These are phyloP conservation scores for Mytilinidion resinicola DNA, from an alignment of 495 filamentous ascomycete species.

Conservation along the genomic window DNA sequence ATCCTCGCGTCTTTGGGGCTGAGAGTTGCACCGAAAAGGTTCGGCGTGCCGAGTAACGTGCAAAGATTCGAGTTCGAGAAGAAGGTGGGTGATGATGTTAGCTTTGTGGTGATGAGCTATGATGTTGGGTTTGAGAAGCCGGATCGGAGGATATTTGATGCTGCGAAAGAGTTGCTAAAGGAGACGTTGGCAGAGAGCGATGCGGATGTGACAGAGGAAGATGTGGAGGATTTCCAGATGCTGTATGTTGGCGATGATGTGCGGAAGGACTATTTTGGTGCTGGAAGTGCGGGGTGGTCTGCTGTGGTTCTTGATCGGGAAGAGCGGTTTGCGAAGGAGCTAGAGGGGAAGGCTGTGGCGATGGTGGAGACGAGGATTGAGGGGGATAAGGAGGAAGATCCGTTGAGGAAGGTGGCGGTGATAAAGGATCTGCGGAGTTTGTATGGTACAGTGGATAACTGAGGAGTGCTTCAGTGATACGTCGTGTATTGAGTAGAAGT, in stretches of 20 bases:
- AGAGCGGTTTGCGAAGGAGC: not conserved
- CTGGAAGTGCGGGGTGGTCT: constrained; percentile 58
- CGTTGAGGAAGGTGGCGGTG: constrained; percentile 2
- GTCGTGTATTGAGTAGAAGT: not conserved
- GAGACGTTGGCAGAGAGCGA: constrained; percentile 12
- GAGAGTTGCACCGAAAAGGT: constrained; percentile 39
- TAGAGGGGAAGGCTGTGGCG: no score
- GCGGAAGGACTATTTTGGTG: constrained; percentile 56
- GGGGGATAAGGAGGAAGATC: not conserved
- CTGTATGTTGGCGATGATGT: constrained; percentile 66
- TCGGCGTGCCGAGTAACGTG: not conserved
- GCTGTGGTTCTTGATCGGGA: constrained; percentile 46
- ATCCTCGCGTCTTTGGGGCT: constrained; percentile 59
- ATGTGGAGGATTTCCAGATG: constrained; percentile 38
- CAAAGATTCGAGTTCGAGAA: not conserved
- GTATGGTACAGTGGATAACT: not conserved
- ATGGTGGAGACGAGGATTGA: not conserved
- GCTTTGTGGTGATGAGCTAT: constrained; percentile 66
- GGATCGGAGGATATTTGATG: constrained; percentile 53
- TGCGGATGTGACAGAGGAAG: not conserved
- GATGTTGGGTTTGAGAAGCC: constrained; percentile 69
- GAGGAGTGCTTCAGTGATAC: no score
- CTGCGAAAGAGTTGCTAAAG: constrained; percentile 42
- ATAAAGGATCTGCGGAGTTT: constrained; percentile 11
- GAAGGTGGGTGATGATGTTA: constrained; percentile 44